Evolutionary conservation across 1,139 yeast genomes (phyloP).

Genomic region (Geotrichum reessii): DNA sequence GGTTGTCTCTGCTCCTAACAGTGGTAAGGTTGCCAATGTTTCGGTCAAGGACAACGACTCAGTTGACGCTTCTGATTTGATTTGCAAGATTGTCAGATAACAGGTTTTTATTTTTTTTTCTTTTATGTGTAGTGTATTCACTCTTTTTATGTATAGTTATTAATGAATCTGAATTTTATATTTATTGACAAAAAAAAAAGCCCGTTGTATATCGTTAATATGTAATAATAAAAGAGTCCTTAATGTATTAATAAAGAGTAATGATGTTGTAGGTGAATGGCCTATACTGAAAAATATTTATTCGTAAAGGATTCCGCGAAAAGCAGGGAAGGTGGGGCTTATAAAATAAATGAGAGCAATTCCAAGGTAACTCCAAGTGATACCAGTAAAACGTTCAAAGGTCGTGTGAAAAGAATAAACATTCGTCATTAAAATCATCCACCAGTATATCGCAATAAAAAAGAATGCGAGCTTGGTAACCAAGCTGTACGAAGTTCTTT

Average conservation of each 20-base stretch:
- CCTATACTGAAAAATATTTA: background rate
- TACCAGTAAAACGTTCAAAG: constrained; percentile 63
- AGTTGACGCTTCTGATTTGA: constrained; percentile 87
- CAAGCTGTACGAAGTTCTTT: background rate
- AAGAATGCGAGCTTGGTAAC: constrained; percentile 36
- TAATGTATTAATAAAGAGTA: too few species aligned
- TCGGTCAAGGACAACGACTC: constrained; percentile 85
- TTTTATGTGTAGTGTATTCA: background rate
- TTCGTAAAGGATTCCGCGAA: background rate
- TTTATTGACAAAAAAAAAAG: background rate
- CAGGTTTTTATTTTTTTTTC: background rate
- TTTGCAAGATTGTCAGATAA: constrained; percentile 44
- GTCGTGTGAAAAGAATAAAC: constrained; percentile 73
- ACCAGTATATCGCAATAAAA: constrained; percentile 64
- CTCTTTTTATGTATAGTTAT: background rate
- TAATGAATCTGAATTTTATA: background rate
- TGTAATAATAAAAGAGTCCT: too few species aligned
- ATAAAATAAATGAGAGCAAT: constrained; percentile 38
- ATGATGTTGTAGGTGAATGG: too few species aligned
- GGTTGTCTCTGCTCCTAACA: constrained; percentile 89
- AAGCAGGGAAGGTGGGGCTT: background rate
- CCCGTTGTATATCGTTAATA: background rate
- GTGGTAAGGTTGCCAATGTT: constrained; percentile 76
- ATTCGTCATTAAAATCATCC: constrained; percentile 82
- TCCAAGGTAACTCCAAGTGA: constrained; percentile 54